Evolutionary conservation across 495 filamentous ascomycete species (phyloP).

Genomic region (Lineolata rhizophorae): DNA sequence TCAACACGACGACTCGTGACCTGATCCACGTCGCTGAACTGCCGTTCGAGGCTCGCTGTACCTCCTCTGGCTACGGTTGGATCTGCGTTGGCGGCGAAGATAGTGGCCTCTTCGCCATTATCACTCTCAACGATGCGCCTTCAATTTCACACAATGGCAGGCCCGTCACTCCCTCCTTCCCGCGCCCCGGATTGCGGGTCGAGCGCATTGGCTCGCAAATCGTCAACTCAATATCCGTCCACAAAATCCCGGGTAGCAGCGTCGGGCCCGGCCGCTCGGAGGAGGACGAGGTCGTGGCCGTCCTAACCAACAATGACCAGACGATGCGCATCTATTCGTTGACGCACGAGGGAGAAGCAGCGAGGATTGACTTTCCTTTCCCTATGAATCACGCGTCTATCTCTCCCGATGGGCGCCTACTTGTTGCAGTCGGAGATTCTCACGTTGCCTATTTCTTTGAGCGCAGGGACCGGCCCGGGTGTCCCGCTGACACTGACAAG

Average conservation of each 20-base stretch:
- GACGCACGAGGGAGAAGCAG: slow-evolving; percentile 34
- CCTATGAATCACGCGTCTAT: slow-evolving; percentile 83
- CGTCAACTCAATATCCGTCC: slow-evolving; percentile 52
- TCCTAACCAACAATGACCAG: slow-evolving; percentile 78
- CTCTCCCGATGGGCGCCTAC: slow-evolving; percentile 63
- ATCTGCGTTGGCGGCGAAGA: slow-evolving; percentile 69
- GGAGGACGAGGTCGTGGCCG: slow-evolving; percentile 33
- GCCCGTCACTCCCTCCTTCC: slow-evolving; percentile 9
- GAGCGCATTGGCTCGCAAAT: slow-evolving; percentile 23
- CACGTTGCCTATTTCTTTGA: slow-evolving; percentile 64
- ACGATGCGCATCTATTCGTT: slow-evolving; percentile 64
- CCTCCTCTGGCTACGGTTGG: slow-evolving; percentile 68
- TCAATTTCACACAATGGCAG: slow-evolving; percentile 26
- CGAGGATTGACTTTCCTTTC: slow-evolving; percentile 47
- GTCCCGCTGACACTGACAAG: neutral
- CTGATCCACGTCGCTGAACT: slow-evolving; percentile 56
- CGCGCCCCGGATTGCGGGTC: slow-evolving; percentile 13
- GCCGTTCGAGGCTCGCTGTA: slow-evolving; percentile 63
- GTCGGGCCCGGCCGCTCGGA: slow-evolving; percentile 22
- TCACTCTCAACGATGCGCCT: slow-evolving; percentile 43
- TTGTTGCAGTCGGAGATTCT: slow-evolving; percentile 72
- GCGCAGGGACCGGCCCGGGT: slow-evolving; percentile 9
- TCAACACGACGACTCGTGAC: slow-evolving; percentile 42
- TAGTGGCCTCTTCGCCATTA: slow-evolving; percentile 62
- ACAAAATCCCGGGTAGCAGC: slow-evolving; percentile 21